phyloP scores from a whole-genome alignment of 305 asterid species.

The Solanum aculeatissimum region DNA sequence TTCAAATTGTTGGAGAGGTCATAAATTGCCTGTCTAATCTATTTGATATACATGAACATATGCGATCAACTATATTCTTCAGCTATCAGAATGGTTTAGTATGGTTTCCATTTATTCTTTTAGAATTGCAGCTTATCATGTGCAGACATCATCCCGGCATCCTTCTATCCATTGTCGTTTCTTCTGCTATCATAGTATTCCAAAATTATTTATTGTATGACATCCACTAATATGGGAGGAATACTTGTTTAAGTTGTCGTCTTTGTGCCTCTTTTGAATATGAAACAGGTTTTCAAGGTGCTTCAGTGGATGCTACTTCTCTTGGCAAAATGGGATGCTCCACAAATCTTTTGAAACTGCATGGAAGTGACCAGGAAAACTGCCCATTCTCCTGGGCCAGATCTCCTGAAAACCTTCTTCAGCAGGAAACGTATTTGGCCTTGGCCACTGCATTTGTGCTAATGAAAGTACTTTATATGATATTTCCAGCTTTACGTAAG shows the following conservation, averaged over 20 bases:
- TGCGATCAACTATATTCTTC: neutral
- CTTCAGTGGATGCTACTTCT: conserved; percentile 26
- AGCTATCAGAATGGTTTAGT: neutral
- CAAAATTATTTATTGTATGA: neutral
- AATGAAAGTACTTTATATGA: conserved; percentile 40
- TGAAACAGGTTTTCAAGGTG: conserved; percentile 37
- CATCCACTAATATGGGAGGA: neutral
- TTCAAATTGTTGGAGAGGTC: neutral
- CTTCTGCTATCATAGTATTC: neutral
- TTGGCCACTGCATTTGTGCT: conserved; percentile 74
- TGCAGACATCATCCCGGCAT: neutral
- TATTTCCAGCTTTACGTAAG: conserved; percentile 44
- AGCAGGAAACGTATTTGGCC: conserved; percentile 79
- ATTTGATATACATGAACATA: neutral
- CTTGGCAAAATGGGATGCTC: conserved; percentile 47
- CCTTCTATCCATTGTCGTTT: neutral
- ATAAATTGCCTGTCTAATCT: neutral
- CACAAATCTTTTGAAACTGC: conserved; percentile 18
- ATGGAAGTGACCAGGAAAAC: conserved; percentile 29
- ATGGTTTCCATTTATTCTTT: neutral
- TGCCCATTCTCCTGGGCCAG: conserved; percentile 95
- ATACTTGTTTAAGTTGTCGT: neutral
- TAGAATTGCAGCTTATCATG: neutral
- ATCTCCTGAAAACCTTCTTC: conserved; percentile 81
- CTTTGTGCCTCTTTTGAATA: neutral